Evolutionary conservation across 2,329 filamentous ascomycete genomes (phyloP).

Genomic region (Penicillium sumatraense): DNA sequence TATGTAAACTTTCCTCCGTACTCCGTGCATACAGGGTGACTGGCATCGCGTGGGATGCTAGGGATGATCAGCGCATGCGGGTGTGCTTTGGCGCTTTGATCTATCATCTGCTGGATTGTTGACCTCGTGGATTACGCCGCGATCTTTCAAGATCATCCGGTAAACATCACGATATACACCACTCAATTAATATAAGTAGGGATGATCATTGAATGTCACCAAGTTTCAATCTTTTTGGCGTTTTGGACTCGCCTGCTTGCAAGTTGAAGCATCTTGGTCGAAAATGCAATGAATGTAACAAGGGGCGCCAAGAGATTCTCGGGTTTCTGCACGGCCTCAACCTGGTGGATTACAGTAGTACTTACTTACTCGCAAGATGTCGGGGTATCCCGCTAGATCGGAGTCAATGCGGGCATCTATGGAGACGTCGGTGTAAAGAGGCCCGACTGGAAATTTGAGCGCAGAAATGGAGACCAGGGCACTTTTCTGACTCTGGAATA

Average conservation of each 20-base stretch:
- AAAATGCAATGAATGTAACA: too few species aligned
- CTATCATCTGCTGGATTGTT: not conserved
- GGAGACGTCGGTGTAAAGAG: not conserved
- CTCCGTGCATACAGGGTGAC: not conserved
- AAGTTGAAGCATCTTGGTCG: too few species aligned
- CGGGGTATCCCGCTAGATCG: not conserved
- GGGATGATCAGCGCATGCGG: not conserved
- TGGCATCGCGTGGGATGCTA: not conserved
- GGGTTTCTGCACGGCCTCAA: not conserved
- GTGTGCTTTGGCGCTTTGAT: not conserved
- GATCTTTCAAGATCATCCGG: not conserved
- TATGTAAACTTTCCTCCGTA: too few species aligned
- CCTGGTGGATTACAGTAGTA: too few species aligned
- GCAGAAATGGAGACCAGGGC: too few species aligned
- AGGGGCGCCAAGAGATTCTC: not conserved
- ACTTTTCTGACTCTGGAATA: too few species aligned
- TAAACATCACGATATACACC: not conserved
- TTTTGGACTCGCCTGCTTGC: too few species aligned
- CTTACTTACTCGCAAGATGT: not conserved
- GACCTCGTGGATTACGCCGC: not conserved
- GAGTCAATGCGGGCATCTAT: not conserved
- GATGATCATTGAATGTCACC: too few species aligned
- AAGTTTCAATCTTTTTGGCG: not conserved
- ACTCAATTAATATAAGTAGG: not conserved
- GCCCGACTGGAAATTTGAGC: not conserved